Conservation (phyloP, 1,139 yeast genomes). For the Kodamaea sp. region DNA sequence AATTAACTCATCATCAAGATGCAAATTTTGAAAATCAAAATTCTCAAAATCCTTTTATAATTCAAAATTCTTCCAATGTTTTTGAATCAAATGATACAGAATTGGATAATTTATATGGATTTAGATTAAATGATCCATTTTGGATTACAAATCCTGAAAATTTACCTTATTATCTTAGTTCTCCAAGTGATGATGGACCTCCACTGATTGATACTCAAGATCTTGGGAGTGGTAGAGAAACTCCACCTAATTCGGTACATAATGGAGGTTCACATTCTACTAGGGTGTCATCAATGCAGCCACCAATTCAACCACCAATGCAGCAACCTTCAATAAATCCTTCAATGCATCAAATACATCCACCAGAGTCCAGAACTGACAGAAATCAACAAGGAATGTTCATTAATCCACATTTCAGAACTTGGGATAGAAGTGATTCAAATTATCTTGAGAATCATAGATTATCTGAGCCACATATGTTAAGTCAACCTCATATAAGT, state of each 20-base stretch:
- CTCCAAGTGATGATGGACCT: slow-evolving; percentile 31
- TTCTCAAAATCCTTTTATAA: background rate
- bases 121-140: slow-evolving; percentile 40
- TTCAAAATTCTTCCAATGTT: background rate
- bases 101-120: slow-evolving; percentile 21
- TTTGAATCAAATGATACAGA: slow-evolving; percentile 8
- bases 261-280: background rate
- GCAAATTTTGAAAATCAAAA: too few relatives aligned
- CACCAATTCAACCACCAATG: too few relatives aligned
- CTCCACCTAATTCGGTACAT: background rate
- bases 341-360: too few relatives aligned
- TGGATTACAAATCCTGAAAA: slow-evolving; percentile 44
- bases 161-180: slow-evolving; percentile 35
- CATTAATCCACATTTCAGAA: too few relatives aligned
- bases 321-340: too few relatives aligned
- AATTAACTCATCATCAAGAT: background rate
- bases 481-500: too few relatives aligned
- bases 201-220: slow-evolving; percentile 3
- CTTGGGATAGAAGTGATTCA: too few relatives aligned
- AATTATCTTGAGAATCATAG: too few relatives aligned
- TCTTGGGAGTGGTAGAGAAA: background rate
- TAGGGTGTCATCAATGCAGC: too few relatives aligned
- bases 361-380: too few relatives aligned
- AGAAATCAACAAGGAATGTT: too few relatives aligned
- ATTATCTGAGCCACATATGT: too few relatives aligned